Evolutionary conservation across 2,329 filamentous ascomycete genomes (phyloP).

Genomic region (Aureobasidium mangrovei): DNA sequence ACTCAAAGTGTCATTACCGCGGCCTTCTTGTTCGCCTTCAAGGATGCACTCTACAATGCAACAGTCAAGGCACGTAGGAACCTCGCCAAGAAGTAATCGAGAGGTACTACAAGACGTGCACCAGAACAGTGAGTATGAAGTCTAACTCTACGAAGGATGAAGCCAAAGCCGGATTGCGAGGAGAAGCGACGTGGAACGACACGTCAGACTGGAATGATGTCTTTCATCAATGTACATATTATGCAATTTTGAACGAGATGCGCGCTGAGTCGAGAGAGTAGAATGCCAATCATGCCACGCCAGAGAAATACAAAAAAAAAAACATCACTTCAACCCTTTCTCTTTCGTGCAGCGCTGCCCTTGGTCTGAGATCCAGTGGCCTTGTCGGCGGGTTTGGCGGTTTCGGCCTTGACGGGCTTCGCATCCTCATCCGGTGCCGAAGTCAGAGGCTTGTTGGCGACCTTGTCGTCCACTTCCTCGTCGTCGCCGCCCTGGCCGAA

Average conservation of each 20-base stretch:
- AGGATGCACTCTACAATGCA: conserved; percentile 87
- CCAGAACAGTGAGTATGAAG: too few species aligned
- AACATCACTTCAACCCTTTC: conserved; percentile 16
- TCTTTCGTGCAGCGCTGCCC: conserved; percentile 19
- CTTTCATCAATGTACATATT: too few species aligned
- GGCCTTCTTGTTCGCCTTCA: conserved; percentile 94
- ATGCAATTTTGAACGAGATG: too few species aligned
- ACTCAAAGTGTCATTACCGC: conserved; percentile 95
- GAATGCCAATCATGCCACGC: too few species aligned
- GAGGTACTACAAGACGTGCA: neutral
- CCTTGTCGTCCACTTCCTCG: conserved; percentile 52
- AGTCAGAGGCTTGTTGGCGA: conserved; percentile 34
- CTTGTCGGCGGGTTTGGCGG: conserved; percentile 14
- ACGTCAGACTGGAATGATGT: too few species aligned
- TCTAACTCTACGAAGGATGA: too few species aligned
- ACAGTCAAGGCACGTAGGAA: conserved; percentile 54
- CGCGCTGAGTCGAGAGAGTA: too few species aligned
- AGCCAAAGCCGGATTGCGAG: too few species aligned
- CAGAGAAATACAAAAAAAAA: too few species aligned
- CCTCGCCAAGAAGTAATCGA: conserved; percentile 10
- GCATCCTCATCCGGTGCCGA: conserved; percentile 22
- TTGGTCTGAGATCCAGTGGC: conserved; percentile 3
- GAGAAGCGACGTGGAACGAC: too few species aligned
- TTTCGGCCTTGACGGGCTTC: conserved; percentile 12
- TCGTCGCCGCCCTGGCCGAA: conserved; percentile 91